Evolutionary conservation across 495 filamentous ascomycete species (phyloP), one percentile per base, ranked within the genome.

Genomic region (Beverwykella pulmonaria): DNA sequence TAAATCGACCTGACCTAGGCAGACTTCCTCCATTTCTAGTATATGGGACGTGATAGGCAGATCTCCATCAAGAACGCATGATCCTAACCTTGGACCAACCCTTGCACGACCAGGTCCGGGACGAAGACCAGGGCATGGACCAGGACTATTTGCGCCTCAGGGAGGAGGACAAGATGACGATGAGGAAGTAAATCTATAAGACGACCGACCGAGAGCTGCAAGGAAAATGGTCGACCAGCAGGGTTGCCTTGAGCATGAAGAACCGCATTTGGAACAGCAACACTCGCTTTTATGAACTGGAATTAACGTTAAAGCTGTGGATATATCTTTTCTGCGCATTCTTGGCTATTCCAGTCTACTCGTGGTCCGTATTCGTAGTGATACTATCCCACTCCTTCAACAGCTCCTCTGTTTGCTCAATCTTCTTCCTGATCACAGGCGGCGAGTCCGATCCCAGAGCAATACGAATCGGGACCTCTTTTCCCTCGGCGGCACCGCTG

Each of bases 371-470:
- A 27, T 64, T 70, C 8, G 44, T 68, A 56, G 74, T 75, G 48
- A 82, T 63, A 4, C 69, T 68, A 54, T 76, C 69, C 77, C 80
- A 83, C 14, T 75, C 74, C 53, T 79, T 75, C 52, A 83, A 65
- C 32, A 75, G 67, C 32, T 66, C 68, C 62, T 75, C 49, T 20
- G 77, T 75, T 2, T 75, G 65, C 44, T 72, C 65, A 34, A 79
- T 69, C 47, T 75, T 79, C 39, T 60, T 68, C 23, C 74, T 70
- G 58, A 83, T 79, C 1, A 62, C 49, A 4, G 56, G 61, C 20
- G 77, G 57, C 25, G 73, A 75, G 74, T 86, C 82, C 3, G 73
- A 73, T 8, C 82, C 83, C 48, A 85, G 57, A 0, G 79, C 80
- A 29, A 84, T 59, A 32, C 82, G 73, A 9, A 73, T 69, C 9